Conservation (phyloP, 805 yeast genomes). For the Wickerhamiella kurtzmanii region DNA sequence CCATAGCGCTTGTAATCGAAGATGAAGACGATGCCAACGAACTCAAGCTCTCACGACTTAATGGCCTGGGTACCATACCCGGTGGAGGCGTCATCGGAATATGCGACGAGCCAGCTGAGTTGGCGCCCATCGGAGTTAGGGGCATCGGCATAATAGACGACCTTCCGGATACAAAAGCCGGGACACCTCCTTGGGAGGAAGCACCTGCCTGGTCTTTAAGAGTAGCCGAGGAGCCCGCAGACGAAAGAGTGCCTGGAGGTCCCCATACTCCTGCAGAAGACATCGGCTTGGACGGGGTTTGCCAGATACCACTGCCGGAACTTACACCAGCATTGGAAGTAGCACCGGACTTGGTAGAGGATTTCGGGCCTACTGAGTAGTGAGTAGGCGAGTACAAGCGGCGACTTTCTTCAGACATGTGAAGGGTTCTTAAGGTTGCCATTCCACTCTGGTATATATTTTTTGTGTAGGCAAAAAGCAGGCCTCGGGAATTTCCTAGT, state of each 20-base stretch:
- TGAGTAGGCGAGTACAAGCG: not conserved
- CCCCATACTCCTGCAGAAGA: not conserved
- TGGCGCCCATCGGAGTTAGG: not conserved
- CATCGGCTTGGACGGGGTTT: not conserved
- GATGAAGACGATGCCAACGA: not conserved
- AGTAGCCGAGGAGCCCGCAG: not conserved
- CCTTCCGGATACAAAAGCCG: not conserved
- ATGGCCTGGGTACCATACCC: not conserved
- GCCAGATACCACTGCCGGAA: not conserved
- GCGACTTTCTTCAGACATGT: slow-evolving; percentile 2
- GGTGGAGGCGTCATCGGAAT: not conserved
- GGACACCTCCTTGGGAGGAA: not conserved
- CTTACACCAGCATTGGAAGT: not conserved
- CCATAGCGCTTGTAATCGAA: not conserved
- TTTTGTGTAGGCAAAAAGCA: not conserved
- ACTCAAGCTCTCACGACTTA: not conserved
- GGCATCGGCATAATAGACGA: not conserved
- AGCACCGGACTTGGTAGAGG: not conserved
- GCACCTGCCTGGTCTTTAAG: not conserved
- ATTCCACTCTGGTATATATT: not conserved
- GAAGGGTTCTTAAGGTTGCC: not conserved
- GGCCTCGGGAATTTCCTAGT: not conserved
- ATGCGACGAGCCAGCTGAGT: not conserved
- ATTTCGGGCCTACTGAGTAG: not conserved
- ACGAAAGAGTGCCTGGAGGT: not conserved